Conservation (phyloP, 2,329 filamentous ascomycete species). For the Botryotinia convoluta region DNA sequence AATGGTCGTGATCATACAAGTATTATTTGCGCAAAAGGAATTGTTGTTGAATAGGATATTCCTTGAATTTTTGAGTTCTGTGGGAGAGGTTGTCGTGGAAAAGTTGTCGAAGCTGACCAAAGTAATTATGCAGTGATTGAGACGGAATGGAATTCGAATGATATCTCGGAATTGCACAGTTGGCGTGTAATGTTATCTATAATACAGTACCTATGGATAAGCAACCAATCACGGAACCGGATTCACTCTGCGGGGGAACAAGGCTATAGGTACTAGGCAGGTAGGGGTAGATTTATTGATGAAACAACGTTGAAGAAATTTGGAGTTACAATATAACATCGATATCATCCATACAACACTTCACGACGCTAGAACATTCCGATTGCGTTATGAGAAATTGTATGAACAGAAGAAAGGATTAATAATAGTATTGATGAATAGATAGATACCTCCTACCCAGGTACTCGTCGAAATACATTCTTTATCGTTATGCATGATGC, state of each 20-base stretch:
- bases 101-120: not conserved
- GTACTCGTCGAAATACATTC: not conserved
- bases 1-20: constrained; percentile 7
- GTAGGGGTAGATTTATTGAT: not conserved
- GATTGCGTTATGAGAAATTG: not conserved
- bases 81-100: not conserved
- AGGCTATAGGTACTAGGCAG: not conserved
- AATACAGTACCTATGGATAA: not conserved
- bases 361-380: not conserved
- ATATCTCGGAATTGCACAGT: constrained; percentile 7
- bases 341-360: not conserved
- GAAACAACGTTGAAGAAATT: not conserved
- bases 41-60: not conserved
- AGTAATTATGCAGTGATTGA: not conserved
- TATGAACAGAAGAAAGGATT: not conserved
- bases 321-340: not conserved
- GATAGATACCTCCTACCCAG: not conserved
- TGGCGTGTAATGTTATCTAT: constrained; percentile 5
- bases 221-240: not conserved
- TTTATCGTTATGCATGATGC: constrained; percentile 2
- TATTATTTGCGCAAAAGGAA: not conserved
- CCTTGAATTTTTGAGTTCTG: not conserved
- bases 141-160: not conserved
- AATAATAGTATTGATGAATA: not conserved
- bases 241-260: constrained; percentile 3